Evolutionary conservation across 257 asterid genomes (phyloP).

Genomic region (Nicotiana tomentosiformis): DNA sequence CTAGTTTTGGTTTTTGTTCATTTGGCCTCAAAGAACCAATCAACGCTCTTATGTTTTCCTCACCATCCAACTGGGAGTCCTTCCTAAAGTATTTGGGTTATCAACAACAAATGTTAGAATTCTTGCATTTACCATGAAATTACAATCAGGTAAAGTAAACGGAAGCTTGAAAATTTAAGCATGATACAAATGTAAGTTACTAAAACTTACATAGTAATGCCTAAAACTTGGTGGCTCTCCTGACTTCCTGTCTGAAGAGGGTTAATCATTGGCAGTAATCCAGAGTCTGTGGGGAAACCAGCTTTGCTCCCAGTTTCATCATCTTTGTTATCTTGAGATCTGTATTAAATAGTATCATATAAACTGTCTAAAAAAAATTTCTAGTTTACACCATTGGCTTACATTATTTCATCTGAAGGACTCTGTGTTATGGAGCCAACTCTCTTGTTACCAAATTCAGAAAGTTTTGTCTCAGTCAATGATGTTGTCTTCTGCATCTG

Average conservation of each 20-base stretch:
- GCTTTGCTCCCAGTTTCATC: conserved; percentile 28
- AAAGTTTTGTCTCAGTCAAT: conserved; percentile 28
- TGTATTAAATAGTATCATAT: conserved; percentile 25
- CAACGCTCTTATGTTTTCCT: conserved; percentile 11
- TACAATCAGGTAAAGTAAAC: neutral
- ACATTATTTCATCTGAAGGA: conserved; percentile 40
- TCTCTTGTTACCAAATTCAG: conserved; percentile 30
- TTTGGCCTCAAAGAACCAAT: conserved; percentile 17
- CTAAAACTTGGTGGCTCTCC: conserved; percentile 30
- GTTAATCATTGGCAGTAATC: conserved; percentile 28
- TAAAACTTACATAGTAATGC: conserved; percentile 36
- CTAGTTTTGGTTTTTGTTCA: conserved; percentile 19
- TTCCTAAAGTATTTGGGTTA: conserved; percentile 19
- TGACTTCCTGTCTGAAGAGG: conserved; percentile 31
- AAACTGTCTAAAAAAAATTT: conserved; percentile 6
- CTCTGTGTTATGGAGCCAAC: conserved; percentile 27
- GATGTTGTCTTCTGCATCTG: conserved; percentile 19
- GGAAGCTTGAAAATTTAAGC: conserved; percentile 8
- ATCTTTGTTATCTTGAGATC: conserved; percentile 19
- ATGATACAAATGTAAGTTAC: neutral
- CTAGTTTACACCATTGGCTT: conserved; percentile 5
- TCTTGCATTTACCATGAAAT: neutral
- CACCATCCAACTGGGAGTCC: conserved; percentile 15
- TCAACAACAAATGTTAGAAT: neutral
- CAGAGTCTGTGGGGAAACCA: conserved; percentile 33